Evolutionary conservation across 106 monocot genomes (phyloP).

Genomic region (Gastrodia elata): DNA sequence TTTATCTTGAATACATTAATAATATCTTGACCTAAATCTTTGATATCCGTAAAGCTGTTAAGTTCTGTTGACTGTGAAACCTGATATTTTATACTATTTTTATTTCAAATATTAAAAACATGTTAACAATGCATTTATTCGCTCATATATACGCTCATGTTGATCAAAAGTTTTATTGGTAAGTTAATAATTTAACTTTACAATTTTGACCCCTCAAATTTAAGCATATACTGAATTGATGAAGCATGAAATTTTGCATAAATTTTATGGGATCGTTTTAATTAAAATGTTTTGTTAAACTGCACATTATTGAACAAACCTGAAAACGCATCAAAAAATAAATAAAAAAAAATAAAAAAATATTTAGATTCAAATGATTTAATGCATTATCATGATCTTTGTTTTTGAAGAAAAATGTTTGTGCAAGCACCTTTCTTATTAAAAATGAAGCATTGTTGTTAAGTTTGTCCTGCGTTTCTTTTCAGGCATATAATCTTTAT

Average conservation of each 20-base stretch:
- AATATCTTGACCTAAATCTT: background rate
- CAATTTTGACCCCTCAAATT: no score
- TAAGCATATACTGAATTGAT: background rate
- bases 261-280: background rate
- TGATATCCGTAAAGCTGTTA: background rate
- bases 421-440: no score
- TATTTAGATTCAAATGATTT: background rate
- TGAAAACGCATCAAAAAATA: background rate
- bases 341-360: no score
- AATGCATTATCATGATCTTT: background rate
- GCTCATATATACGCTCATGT: no score
- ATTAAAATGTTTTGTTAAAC: background rate
- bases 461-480: background rate
- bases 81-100: background rate
- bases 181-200: background rate
- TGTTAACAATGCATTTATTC: background rate
- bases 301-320: background rate
- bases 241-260: background rate
- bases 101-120: background rate
- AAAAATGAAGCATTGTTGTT: background rate
- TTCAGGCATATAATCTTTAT: conserved; percentile 75
- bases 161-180: no score
- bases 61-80: background rate
- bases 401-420: no score
- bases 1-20: background rate